phyloP scores from a whole-genome alignment of 2,329 filamentous ascomycete species.

The Clarireedia homoeocarpa region DNA sequence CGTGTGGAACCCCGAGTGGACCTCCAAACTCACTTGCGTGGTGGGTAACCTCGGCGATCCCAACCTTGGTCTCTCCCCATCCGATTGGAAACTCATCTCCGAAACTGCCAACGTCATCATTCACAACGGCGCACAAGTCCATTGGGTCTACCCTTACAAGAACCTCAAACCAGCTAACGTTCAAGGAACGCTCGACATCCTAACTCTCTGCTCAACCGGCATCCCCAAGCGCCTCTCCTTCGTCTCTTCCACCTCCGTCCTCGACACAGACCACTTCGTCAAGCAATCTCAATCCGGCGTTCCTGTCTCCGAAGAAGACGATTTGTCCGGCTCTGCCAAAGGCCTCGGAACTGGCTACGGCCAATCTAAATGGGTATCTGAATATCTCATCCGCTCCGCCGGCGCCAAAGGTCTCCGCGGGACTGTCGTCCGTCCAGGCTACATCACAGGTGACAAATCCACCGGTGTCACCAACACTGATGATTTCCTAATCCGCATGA shows the following conservation, averaged over 20 bases:
- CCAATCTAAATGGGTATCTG: constrained; percentile 76
- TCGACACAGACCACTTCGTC: constrained; percentile 78
- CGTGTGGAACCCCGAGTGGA: constrained; percentile 68
- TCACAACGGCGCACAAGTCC: constrained; percentile 74
- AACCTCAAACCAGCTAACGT: constrained; percentile 70
- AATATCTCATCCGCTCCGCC: constrained; percentile 67
- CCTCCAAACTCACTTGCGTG: constrained; percentile 55
- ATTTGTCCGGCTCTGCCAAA: constrained; percentile 65
- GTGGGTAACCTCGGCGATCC: constrained; percentile 67
- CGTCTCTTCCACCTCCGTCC: constrained; percentile 71
- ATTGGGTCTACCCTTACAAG: constrained; percentile 77
- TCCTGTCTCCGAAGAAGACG: constrained; percentile 66
- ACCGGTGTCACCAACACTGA: constrained; percentile 72
- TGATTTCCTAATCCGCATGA: constrained; percentile 81
- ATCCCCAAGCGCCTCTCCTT: constrained; percentile 77
- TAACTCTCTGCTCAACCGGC: constrained; percentile 67
- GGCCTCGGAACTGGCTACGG: constrained; percentile 84
- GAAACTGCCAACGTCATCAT: constrained; percentile 64
- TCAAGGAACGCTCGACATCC: constrained; percentile 66
- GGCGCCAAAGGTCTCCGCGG: constrained; percentile 69
- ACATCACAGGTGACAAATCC: constrained; percentile 67
- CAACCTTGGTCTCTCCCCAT: constrained; percentile 61
- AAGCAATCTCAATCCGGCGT: constrained; percentile 60
- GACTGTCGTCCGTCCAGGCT: constrained; percentile 73
- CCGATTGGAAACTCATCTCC: constrained; percentile 56